These are phyloP conservation scores for Pelargonium citronellum DNA, from an alignment of 441 rosid species.

Conservation along the genomic window DNA sequence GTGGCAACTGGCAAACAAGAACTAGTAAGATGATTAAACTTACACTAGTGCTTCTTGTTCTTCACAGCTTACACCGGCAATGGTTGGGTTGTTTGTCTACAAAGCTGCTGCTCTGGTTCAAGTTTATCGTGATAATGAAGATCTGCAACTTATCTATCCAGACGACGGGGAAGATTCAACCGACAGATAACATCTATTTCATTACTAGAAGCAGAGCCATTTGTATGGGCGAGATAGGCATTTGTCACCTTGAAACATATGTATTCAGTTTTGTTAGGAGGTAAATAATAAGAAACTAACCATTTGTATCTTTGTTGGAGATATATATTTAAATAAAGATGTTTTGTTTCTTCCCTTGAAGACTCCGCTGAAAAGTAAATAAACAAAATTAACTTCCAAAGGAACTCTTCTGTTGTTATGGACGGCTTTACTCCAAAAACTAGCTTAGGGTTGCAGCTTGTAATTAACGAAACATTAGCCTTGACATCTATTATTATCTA, in stretches of 20 bases:
- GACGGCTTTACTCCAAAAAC: too few species aligned
- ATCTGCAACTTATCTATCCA: constrained; percentile 57
- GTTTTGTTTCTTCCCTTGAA: not conserved
- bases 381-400: not conserved
- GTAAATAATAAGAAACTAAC: too few species aligned
- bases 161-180: constrained; percentile 34
- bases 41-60: constrained; percentile 8
- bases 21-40: not conserved
- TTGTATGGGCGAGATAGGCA: not conserved
- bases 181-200: constrained; percentile 19
- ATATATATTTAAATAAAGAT: not conserved
- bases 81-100: constrained; percentile 84
- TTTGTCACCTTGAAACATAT: not conserved
- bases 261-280: not conserved
- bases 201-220: not conserved
- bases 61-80: constrained; percentile 76
- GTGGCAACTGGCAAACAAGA: not conserved
- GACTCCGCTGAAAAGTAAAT: not conserved
- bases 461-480: too few species aligned
- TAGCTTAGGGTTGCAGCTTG: too few species aligned
- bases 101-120: constrained; percentile 96
- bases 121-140: constrained; percentile 85
- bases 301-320: too few species aligned
- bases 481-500: too few species aligned
- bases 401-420: too few species aligned